Evolutionary conservation across 169 alveolate species (phyloP), one percentile per base, ranked within the genome.

Genomic region (Babesia sp.): DNA sequence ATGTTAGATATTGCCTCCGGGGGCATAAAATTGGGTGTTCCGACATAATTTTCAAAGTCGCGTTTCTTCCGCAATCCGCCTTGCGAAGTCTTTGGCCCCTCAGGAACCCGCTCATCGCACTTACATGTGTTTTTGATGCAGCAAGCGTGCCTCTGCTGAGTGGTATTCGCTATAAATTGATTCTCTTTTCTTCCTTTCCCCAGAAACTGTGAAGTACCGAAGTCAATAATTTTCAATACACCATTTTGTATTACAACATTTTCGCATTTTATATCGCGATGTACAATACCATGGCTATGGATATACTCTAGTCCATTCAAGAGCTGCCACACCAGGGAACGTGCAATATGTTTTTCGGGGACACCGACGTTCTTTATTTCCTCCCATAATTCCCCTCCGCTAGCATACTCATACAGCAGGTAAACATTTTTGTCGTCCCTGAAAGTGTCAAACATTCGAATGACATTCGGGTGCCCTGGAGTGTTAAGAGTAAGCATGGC

Each of bases 181-280:
- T 55, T 54, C 37, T 37, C 33, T 45, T 29, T 8, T 24, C 57
- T 26, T 28, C 74, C 61, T 45, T 72, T 73, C 59, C 89, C 92
- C 54, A 79, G 45, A 61, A 83, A 89, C 42, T 74, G 66, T 29
- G 97, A 93, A 3, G 95, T 81, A 33, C 97, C 97, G 78, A 97
- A 97, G 87, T 97, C 99, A 26, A 97, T 95, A 33, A 97, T 71
- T 83, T 97, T 97, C 24, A 97, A 76, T 8, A 85, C 89, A 71
- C 92, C 94, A 33, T 90, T 71, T 48, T 83, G 71, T 50, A 92
- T 91, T 34, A 96, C 94, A 20, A 97, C 75, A 73, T 98, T 98
- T 86, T 98, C 99, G 33, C 94, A 91, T 87, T 96, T 96, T 54
- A 96, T 63, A 85, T 97, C 99, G 56, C 99, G 92, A 79, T 97